phyloP scores from a whole-genome alignment of 352 stramenopile species.

The Pythium chondricola region DNA sequence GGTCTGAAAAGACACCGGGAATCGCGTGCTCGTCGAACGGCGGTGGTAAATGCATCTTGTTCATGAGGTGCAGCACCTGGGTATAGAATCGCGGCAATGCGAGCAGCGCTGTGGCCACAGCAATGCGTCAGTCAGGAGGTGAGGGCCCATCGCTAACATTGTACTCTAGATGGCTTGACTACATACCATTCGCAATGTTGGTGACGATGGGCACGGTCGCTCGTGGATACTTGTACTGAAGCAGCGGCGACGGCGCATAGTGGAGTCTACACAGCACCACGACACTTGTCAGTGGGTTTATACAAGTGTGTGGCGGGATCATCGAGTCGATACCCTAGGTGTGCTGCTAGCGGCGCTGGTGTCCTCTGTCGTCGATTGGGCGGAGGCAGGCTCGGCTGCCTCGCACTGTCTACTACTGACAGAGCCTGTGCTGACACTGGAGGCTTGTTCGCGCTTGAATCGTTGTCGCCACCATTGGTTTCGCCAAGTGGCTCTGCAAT shows the following conservation, averaged over 20 bases:
- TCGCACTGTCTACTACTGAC: not conserved
- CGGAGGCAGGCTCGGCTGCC: too few species aligned
- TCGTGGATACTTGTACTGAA: conserved; percentile 87
- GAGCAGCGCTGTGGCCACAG: conserved; percentile 52
- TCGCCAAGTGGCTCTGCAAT: too few species aligned
- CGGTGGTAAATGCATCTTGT: conserved; percentile 87
- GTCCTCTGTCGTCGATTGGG: conserved; percentile 27
- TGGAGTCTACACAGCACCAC: conserved; percentile 46
- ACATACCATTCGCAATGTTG: conserved; percentile 84
- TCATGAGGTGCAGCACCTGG: conserved; percentile 89
- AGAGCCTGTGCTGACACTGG: not conserved
- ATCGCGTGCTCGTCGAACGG: conserved; percentile 74
- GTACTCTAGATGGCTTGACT: not conserved
- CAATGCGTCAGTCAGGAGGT: not conserved
- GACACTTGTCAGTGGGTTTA: not conserved
- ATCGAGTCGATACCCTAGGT: not conserved
- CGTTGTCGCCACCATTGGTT: too few species aligned
- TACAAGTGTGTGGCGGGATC: not conserved
- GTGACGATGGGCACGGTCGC: conserved; percentile 65
- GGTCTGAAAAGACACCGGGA: conserved; percentile 46
- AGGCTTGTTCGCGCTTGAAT: too few species aligned
- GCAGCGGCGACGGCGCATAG: conserved; percentile 71
- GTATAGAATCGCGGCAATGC: conserved; percentile 85
- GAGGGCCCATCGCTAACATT: not conserved
- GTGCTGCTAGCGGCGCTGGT: conserved; percentile 21